phyloP scores from a whole-genome alignment of 305 asterid genomes.

The Fraxinus dipetala region DNA sequence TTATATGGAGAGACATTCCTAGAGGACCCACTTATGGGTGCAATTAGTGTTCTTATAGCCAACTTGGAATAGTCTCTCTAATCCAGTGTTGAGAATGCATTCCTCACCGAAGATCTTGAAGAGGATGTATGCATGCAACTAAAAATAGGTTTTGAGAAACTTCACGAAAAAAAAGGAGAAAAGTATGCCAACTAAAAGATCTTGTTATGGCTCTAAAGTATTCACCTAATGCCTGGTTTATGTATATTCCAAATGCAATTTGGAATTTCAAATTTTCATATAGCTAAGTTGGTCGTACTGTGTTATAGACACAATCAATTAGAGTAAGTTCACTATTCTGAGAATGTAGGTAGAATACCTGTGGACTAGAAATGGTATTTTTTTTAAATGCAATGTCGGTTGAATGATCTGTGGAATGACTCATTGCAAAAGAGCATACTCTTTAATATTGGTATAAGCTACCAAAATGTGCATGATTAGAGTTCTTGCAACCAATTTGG shows the following conservation, averaged over 20 bases:
- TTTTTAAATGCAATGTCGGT: neutral
- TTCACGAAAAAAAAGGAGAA: neutral
- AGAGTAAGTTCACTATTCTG: neutral
- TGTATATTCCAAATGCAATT: neutral
- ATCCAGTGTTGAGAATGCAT: neutral
- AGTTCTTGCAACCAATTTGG: neutral
- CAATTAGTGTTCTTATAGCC: neutral
- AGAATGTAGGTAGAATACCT: neutral
- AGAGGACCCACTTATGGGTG: neutral
- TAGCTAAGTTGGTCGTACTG: neutral
- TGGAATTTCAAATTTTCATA: neutral
- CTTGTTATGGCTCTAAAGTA: neutral
- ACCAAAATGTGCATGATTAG: neutral
- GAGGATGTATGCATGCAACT: neutral
- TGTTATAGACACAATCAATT: neutral
- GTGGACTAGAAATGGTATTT: neutral
- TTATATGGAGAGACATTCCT: neutral
- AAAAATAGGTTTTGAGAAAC: neutral
- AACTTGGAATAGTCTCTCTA: neutral
- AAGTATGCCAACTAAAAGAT: neutral
- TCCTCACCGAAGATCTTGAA: neutral
- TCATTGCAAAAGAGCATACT: neutral
- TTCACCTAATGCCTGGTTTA: neutral
- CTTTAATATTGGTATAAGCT: neutral
- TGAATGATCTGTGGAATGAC: neutral